Percentiles rank a stretch among this genome's conserved stretches.
Evolutionary conservation across 1,284 basidiomycete genomes (phyloP).

Genomic region (Lentinula novae-zelandiae): DNA sequence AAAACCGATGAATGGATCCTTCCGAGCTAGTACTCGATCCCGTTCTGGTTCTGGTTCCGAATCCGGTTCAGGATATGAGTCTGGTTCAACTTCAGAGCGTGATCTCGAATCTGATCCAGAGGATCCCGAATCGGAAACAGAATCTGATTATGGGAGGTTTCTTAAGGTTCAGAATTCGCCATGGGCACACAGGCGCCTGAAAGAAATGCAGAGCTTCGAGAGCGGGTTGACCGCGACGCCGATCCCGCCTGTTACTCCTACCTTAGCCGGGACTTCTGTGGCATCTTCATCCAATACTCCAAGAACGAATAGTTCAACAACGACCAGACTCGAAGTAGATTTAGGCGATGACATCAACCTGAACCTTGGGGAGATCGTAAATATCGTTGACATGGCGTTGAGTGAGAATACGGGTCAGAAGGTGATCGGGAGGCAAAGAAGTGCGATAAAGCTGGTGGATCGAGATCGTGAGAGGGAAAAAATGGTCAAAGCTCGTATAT

Average conservation of each 20-base stretch:
- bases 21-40: not conserved
- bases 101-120: constrained; percentile 4
- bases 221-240: constrained; percentile 60
- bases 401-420: not conserved
- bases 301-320: not conserved
- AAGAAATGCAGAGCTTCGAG: constrained; percentile 81
- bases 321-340: not conserved
- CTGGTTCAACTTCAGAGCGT: not conserved
- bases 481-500: not conserved
- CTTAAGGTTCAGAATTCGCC: constrained; percentile 29
- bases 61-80: not conserved
- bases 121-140: constrained; percentile 25
- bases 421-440: constrained; percentile 3
- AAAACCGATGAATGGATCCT: not conserved
- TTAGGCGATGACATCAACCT: not conserved
- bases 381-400: constrained; percentile 4
- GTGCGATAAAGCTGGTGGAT: constrained; percentile 4
- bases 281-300: not conserved
- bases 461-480: not conserved
- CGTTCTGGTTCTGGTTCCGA: not conserved
- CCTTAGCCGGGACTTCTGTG: not conserved
- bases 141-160: not conserved
- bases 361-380: not conserved
- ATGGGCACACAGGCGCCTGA: constrained; percentile 38
- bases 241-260: not conserved